Conservation (phyloP, 2,329 filamentous ascomycete species). For the Colletotrichum karsti region DNA sequence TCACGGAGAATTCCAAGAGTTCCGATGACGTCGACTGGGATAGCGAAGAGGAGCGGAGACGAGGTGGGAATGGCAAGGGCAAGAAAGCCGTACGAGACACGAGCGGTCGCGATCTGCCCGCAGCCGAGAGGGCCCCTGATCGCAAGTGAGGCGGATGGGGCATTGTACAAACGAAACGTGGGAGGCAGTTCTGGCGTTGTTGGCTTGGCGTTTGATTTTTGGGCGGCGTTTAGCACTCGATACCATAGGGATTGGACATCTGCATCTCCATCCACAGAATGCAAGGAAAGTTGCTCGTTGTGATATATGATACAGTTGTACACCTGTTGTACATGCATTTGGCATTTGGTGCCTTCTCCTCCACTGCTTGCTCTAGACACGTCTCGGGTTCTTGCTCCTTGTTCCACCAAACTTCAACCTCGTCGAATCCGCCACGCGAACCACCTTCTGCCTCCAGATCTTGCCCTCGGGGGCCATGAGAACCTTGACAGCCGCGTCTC, state of each 20-base stretch:
- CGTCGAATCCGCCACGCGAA: constrained; percentile 84
- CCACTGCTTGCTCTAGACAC: constrained; percentile 59
- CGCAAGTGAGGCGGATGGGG: neutral
- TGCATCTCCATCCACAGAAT: constrained; percentile 18
- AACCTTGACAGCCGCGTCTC: constrained; percentile 91
- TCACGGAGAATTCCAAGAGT: constrained; percentile 34
- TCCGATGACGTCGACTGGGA: constrained; percentile 48
- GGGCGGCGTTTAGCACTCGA: constrained; percentile 25
- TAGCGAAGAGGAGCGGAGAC: constrained; percentile 54
- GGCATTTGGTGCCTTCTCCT: neutral
- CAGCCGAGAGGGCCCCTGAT: constrained; percentile 59
- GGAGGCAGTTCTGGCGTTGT: neutral
- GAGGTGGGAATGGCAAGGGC: constrained; percentile 50
- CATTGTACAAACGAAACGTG: neutral
- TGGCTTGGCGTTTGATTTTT: constrained; percentile 14
- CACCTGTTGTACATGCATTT: constrained; percentile 43
- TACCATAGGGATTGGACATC: constrained; percentile 26
- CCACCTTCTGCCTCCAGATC: constrained; percentile 76
- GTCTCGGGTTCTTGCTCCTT: constrained; percentile 83
- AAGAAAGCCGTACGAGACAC: constrained; percentile 57
- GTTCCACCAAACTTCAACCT: constrained; percentile 96
- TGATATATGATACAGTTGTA: constrained; percentile 44
- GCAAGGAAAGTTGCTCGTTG: constrained; percentile 26
- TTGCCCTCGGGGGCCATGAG: constrained; percentile 87
- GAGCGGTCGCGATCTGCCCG: constrained; percentile 59